phyloP scores from a whole-genome alignment of 202 grass and related monocot species.

The Setaria viridis region DNA sequence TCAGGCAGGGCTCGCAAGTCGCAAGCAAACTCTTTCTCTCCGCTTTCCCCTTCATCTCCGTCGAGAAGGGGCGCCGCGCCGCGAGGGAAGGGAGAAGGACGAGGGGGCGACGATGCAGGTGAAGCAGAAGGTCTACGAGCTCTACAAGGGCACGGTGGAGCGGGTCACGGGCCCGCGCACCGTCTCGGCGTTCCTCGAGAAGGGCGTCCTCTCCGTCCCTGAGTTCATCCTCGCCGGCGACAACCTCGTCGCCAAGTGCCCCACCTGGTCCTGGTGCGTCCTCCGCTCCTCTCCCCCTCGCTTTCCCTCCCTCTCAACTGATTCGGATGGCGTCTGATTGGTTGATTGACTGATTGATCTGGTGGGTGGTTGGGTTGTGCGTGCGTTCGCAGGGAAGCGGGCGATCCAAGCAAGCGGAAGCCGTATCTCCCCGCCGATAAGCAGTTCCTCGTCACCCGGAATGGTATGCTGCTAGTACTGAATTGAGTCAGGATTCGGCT shows the following conservation, averaged over 20 bases:
- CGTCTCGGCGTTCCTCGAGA: slow-evolving; percentile 91
- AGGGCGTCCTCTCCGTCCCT: slow-evolving; percentile 86
- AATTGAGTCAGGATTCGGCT: background rate
- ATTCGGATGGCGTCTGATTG: background rate
- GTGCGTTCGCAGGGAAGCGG: slow-evolving; percentile 65
- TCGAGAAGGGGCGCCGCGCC: background rate
- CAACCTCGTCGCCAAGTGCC: slow-evolving; percentile 98
- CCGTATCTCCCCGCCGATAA: slow-evolving; percentile 78
- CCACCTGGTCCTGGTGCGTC: slow-evolving; percentile 96
- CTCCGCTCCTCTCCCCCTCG: background rate
- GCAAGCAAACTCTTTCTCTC: background rate
- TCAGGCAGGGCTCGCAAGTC: background rate
- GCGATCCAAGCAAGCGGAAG: slow-evolving; percentile 86
- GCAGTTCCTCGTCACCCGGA: slow-evolving; percentile 91
- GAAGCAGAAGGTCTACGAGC: slow-evolving; percentile 76
- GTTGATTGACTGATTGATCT: slow-evolving; percentile 15
- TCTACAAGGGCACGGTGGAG: slow-evolving; percentile 89
- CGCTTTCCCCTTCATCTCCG: slow-evolving; percentile 36
- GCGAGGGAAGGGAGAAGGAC: background rate
- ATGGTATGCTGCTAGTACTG: slow-evolving; percentile 55
- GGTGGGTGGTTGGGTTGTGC: slow-evolving; percentile 17
- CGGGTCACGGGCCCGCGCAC: slow-evolving; percentile 80
- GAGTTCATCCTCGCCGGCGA: slow-evolving; percentile 97
- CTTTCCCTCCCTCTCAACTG: background rate
- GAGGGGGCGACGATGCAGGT: slow-evolving; percentile 56